Base-by-base conservation (phyloP, 139 green algal species). In the Tetradesmus obliquus region DNA sequence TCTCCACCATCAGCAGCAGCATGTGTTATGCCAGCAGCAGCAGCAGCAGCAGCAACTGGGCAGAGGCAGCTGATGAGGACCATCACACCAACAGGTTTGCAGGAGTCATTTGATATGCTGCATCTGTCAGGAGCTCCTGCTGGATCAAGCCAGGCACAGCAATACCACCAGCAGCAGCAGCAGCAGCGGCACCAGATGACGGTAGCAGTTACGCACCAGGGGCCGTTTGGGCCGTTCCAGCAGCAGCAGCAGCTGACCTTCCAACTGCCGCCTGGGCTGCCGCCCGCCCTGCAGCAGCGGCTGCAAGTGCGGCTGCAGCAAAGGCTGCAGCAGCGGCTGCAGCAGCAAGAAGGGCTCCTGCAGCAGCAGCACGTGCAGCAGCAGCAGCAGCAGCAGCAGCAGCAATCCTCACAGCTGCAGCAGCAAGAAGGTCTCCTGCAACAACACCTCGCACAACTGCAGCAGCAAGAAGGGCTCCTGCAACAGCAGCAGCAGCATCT, bases 321-420 rank as follows among this genome's bases (percentile, higher is more conserved):
- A 58, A 2, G 32, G 84, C 17, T 8, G 51, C 57, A 20, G 60
- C 62, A 24, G 72, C 17, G 6, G 10, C 17, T 24, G 72, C 17
- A n/a, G 72, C 72, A 24, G 19, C 72, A 81, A 13, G 10, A 81
- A 13, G 10, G 20, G 6, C 72, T 10, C 19, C 72, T 24, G 17
- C 72, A 24, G 6, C 72, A 81, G 17, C 72, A 81, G 17, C 72
- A 81, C 72, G 15, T 51, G 72, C 72, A 81, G 17, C 72, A 24
- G 72, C 72, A 81, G 72, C 72, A 51, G 20, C 72, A 81, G 72
- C 72, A 51, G 17, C 72, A 81, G 72, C 72, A 81, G 72, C 72
- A 81, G 17, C 72, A 81, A 13, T 13, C 13, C 19, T 13, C 13
- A 13, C 19, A 81, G 72, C 72, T 24, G 72, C 72, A 81, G 72